Percentiles rank a stretch among this genome's conserved stretches.
These are phyloP conservation scores for Zygosaccharomyces gambellarensis DNA, from an alignment of 805 yeast genomes.

Conservation along the genomic window DNA sequence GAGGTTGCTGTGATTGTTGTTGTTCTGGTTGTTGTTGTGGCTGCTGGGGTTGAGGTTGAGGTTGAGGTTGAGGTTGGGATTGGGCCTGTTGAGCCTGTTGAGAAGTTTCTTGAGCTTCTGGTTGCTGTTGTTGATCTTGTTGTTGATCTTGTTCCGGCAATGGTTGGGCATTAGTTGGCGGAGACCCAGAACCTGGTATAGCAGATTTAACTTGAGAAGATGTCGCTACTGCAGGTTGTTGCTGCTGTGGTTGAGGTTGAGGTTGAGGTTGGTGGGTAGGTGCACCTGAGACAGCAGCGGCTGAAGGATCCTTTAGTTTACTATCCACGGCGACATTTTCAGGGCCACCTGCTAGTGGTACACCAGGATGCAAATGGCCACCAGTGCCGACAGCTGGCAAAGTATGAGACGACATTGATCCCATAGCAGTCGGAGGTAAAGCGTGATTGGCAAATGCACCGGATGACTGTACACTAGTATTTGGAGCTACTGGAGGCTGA, in stretches of 20 bases:
- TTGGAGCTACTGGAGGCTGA: constrained; percentile 12
- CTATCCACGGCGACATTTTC: constrained; percentile 6
- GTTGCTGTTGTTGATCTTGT: constrained; percentile 11
- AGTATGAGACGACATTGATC: constrained; percentile 14
- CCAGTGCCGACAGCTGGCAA: constrained; percentile 24
- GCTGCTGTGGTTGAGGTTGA: background rate
- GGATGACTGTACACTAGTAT: constrained; percentile 7
- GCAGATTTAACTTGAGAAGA: constrained; percentile 4
- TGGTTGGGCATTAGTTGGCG: constrained; percentile 14
- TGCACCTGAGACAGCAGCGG: background rate
- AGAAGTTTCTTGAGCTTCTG: background rate
- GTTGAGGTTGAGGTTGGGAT: constrained; percentile 11
- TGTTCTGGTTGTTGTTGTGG: constrained; percentile 9
- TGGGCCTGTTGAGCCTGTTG: constrained; percentile 5
- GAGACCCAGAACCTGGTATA: constrained; percentile 13
- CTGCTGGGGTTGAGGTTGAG: constrained; percentile 4
- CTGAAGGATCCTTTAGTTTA: constrained; percentile 8
- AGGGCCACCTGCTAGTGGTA: background rate
- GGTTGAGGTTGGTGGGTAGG: background rate
- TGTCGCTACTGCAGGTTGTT: constrained; percentile 10
- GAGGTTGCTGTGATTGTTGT: constrained; percentile 16
- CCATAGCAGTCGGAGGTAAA: constrained; percentile 13
- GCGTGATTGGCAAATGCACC: constrained; percentile 16
- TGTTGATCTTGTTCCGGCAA: constrained; percentile 4
- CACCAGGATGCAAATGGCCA: constrained; percentile 11